Base-by-base conservation (phyloP, 306 rosid species). In the Trifolium repens region DNA sequence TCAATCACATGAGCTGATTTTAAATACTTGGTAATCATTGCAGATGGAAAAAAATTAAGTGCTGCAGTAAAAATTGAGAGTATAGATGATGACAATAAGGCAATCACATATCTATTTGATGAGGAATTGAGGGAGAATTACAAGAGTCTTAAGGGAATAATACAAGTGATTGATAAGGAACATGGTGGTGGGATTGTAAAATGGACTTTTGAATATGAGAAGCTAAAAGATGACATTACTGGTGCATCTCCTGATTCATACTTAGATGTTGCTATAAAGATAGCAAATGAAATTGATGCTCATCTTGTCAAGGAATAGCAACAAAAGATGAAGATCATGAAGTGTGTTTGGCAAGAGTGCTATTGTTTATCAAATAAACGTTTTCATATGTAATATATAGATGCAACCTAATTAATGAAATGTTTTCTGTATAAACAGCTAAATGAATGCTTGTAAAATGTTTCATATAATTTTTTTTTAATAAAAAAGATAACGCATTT, bases 191-290 rank as follows among this genome's bases (percentile, higher is more conserved):
- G 57, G 8, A 5, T 80, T 80, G 84, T 62, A 60, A 80, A 80
- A 75, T 80, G 77, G 80, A 61, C 71, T 16, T 19, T 8, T 0
- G 80, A 69, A 42, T 80, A 80, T 75, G 84, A 80, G 46, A 80
- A 80, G 53, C 35, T 59, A 0, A 62, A n/a, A 5, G 72, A 80
- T 22, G 64, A 60, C 30, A 40, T 80, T 11, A 8, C 22, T 3
- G 54, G 13, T 60, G 7, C 60, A 24, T 52, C 72, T 19, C 72
- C 79, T 59, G 8, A 80, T 3, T 12, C 72, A 24, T 50, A 1
- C 53, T 58, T 80, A 60, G 77, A 75, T 54, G 27, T 74, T 1
- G 77, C 61, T 30, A 2, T 1, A 3, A 52, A 50, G 16, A 54
- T 75, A 44, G 61, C 77, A 0, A 27, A 67, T 49, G 80, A 74